Percentiles rank a stretch among this genome's conserved stretches.
Evolutionary conservation across 495 filamentous ascomycete species (phyloP).

Genomic region (Penicillium crystallinum): DNA sequence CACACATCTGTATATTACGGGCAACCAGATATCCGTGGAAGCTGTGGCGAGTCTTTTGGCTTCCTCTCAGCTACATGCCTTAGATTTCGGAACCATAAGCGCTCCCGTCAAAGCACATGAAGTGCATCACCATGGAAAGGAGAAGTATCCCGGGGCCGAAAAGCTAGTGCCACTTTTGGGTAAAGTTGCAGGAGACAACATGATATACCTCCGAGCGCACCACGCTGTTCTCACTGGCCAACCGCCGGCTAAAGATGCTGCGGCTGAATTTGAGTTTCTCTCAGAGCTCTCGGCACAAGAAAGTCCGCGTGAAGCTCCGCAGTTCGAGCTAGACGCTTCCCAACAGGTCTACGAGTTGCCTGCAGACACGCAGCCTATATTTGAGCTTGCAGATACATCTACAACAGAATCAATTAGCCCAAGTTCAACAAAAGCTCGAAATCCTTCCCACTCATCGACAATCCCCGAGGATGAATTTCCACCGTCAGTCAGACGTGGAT

Average conservation of each 20-base stretch:
- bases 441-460: neutral
- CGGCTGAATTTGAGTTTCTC: slow-evolving; percentile 21
- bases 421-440: neutral
- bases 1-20: slow-evolving; percentile 55
- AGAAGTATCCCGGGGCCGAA: slow-evolving; percentile 42
- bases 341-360: slow-evolving; percentile 46
- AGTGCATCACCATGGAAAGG: slow-evolving; percentile 9
- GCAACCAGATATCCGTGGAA: slow-evolving; percentile 55
- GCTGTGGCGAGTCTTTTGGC: slow-evolving; percentile 50
- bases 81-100: slow-evolving; percentile 48
- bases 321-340: slow-evolving; percentile 33
- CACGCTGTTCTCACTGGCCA: slow-evolving; percentile 52
- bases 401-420: slow-evolving; percentile 11
- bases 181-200: slow-evolving; percentile 37
- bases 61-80: slow-evolving; percentile 45
- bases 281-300: slow-evolving; percentile 34
- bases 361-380: slow-evolving; percentile 25
- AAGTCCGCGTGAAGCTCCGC: slow-evolving; percentile 19
- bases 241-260: slow-evolving; percentile 30
- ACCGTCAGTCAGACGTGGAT: slow-evolving; percentile 30
- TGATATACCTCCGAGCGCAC: slow-evolving; percentile 54
- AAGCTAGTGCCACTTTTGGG: slow-evolving; percentile 50
- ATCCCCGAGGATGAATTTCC: slow-evolving; percentile 26
- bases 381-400: slow-evolving; percentile 42
- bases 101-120: slow-evolving; percentile 28